Percentiles rank a stretch among this genome's conserved stretches.
phyloP scores from a whole-genome alignment of 495 filamentous ascomycete species.

The Tirmania nivea region DNA sequence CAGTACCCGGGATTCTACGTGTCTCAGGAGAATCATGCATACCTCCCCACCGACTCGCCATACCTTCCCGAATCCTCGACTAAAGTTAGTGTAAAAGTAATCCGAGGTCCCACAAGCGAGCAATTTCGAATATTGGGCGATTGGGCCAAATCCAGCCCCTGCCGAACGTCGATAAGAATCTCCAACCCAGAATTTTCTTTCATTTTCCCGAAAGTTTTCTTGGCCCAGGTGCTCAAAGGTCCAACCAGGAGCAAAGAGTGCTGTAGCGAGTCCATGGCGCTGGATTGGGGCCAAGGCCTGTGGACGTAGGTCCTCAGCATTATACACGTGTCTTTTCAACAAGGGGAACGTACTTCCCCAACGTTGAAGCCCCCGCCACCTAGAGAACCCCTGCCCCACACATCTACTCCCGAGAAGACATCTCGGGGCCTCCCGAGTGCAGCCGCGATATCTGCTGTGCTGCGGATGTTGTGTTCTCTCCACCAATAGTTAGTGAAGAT shows the following conservation, averaged over 20 bases:
- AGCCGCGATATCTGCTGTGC: constrained; percentile 13
- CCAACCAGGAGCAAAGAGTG: constrained; percentile 27
- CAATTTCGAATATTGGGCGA: constrained; percentile 3
- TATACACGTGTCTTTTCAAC: constrained; percentile 6
- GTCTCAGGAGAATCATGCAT: neutral
- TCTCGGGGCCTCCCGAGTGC: constrained; percentile 6
- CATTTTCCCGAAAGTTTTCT: constrained; percentile 16
- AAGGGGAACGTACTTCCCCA: constrained; percentile 1
- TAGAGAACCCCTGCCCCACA: constrained; percentile 13
- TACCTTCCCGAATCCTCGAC: constrained; percentile 18
- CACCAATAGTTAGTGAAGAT: constrained; percentile 27
- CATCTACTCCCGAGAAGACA: constrained; percentile 24
- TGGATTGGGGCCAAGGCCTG: constrained; percentile 20
- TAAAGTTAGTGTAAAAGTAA: constrained; percentile 26
- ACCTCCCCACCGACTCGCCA: constrained; percentile 13
- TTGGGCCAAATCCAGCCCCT: neutral
- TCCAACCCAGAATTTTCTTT: constrained; percentile 23
- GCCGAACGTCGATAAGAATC: neutral
- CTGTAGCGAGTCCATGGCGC: constrained; percentile 18
- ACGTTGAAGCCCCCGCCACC: constrained; percentile 9
- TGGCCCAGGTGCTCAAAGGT: constrained; percentile 24
- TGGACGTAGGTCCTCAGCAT: constrained; percentile 1
- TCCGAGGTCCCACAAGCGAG: constrained; percentile 17
- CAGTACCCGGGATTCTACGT: constrained; percentile 1
- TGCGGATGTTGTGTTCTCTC: constrained; percentile 12